Evolutionary conservation across 169 alveolate genomes (phyloP).

Genomic region (Amoebophrya sp.): DNA sequence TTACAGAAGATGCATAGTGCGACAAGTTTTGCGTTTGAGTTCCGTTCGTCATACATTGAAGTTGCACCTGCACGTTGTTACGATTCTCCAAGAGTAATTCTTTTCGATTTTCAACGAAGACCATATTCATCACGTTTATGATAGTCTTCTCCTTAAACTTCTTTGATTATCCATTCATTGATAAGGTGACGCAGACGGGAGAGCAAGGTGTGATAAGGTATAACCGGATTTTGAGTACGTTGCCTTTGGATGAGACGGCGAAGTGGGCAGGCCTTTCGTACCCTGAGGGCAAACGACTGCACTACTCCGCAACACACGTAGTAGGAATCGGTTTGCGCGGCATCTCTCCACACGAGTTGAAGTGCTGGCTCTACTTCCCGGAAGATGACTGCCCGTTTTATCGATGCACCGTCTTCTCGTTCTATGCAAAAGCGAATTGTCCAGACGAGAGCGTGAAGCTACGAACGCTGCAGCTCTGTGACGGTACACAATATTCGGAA

Average conservation of each 20-base stretch:
- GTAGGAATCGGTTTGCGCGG: slow-evolving; percentile 34
- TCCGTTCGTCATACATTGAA: too few species aligned
- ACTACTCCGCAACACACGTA: slow-evolving; percentile 30
- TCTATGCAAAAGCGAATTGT: not conserved
- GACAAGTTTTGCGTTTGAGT: too few species aligned
- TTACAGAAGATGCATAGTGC: too few species aligned
- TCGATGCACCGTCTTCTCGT: slow-evolving; percentile 31
- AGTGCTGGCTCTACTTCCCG: slow-evolving; percentile 36
- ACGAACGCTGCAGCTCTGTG: not conserved
- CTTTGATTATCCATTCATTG: too few species aligned
- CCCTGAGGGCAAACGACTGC: not conserved
- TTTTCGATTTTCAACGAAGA: too few species aligned
- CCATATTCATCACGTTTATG: too few species aligned
- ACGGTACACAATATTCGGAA: not conserved
- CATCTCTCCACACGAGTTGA: not conserved
- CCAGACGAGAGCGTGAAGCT: not conserved
- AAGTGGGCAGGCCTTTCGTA: slow-evolving; percentile 8
- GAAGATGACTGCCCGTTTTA: slow-evolving; percentile 34
- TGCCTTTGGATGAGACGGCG: slow-evolving; percentile 18
- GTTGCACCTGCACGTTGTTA: too few species aligned
- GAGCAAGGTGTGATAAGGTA: not conserved
- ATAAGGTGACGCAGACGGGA: not conserved
- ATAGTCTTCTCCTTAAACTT: too few species aligned
- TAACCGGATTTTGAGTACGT: not conserved
- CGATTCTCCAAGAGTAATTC: too few species aligned